A percentile compares a stretch with the other conserved stretches of the same genome.
phyloP scores from a whole-genome alignment of 2,329 filamentous ascomycete species.

The Cladosporium sp. region DNA sequence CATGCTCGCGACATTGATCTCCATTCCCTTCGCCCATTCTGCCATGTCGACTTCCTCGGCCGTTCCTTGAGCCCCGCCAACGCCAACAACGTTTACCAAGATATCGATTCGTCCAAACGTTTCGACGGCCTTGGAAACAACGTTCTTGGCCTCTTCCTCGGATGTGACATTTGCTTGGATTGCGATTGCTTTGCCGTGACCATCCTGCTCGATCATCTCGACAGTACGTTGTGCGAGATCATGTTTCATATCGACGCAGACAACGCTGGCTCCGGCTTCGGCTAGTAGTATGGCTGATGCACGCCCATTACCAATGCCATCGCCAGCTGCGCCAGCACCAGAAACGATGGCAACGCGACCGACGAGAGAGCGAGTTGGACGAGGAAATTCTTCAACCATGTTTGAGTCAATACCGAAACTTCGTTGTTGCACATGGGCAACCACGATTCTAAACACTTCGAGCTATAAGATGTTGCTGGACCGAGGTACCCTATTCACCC shows the following conservation, averaged over 20 bases:
- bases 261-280: constrained; percentile 51
- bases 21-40: constrained; percentile 51
- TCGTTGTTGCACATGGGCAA: neutral
- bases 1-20: constrained; percentile 61
- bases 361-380: constrained; percentile 36
- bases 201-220: constrained; percentile 43
- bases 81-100: constrained; percentile 59
- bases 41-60: constrained; percentile 56
- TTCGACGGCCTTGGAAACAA: constrained; percentile 37
- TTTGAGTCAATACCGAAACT: neutral
- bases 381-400: constrained; percentile 23
- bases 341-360: constrained; percentile 51
- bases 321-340: constrained; percentile 51
- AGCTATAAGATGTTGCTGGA: neutral
- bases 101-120: constrained; percentile 55
- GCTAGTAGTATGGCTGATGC: constrained; percentile 55
- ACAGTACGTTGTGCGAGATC: constrained; percentile 49
- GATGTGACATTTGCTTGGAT: constrained; percentile 51
- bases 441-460: no score
- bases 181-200: constrained; percentile 37
- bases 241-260: constrained; percentile 52
- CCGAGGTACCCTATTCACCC: neutral
- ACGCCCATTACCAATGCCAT: constrained; percentile 56
- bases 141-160: constrained; percentile 44
- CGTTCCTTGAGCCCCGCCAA: constrained; percentile 53